phyloP scores from a whole-genome alignment of 495 filamentous ascomycete genomes.

The Tetracladium marchalianum region DNA sequence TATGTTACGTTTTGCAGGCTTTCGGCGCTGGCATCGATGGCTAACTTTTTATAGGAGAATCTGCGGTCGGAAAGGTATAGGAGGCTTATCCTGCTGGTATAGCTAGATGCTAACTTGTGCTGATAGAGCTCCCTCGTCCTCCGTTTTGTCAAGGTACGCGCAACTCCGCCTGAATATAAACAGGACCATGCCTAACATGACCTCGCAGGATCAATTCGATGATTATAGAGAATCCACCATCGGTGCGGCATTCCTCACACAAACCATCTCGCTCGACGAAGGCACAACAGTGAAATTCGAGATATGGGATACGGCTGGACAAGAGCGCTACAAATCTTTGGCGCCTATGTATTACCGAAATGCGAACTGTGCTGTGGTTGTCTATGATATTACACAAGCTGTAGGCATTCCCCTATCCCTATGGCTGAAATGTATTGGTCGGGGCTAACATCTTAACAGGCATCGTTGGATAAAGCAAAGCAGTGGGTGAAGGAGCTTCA shows the following conservation, averaged over 20 bases:
- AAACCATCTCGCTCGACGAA: constrained; percentile 96
- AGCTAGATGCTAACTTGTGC: constrained; percentile 27
- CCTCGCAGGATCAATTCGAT: constrained; percentile 90
- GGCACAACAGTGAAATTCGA: constrained; percentile 98
- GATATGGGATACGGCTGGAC: constrained; percentile 98
- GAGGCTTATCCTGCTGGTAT: constrained; percentile 16
- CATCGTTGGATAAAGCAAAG: constrained; percentile 96
- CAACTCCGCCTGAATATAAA: not conserved
- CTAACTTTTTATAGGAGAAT: constrained; percentile 60
- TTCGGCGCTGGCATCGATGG: not conserved
- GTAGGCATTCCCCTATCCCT: constrained; percentile 37
- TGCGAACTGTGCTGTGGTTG: constrained; percentile 96
- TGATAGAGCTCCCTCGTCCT: constrained; percentile 87
- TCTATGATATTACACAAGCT: constrained; percentile 98
- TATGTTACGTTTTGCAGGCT: constrained; percentile 30
- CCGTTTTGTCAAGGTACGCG: constrained; percentile 87
- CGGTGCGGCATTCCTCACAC: constrained; percentile 96
- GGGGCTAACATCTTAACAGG: constrained; percentile 35
- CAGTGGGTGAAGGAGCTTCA: constrained; percentile 99
- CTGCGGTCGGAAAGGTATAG: constrained; percentile 89
- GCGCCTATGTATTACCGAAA: constrained; percentile 99
- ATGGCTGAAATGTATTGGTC: constrained; percentile 2
- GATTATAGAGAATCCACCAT: constrained; percentile 99
- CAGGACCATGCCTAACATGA: constrained; percentile 1
- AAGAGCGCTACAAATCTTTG: constrained; percentile 96